Percentiles rank a stretch among this genome's conserved stretches.
phyloP scores from a whole-genome alignment of 2,329 filamentous ascomycete species.

The Coniochaeta ligniaria region DNA sequence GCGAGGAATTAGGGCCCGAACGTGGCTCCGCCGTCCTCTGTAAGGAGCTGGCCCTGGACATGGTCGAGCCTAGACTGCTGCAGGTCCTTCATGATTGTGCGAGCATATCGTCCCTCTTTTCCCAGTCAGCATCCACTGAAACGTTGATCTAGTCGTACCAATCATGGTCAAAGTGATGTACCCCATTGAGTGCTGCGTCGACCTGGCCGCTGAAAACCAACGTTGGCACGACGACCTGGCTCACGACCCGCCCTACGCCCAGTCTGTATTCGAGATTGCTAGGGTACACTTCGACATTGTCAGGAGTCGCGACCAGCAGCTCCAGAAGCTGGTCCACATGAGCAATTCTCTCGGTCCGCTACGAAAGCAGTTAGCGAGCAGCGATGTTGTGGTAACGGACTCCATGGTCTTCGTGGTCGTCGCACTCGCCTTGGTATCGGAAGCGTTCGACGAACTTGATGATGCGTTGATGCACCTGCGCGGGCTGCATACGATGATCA shows the following conservation, averaged over 20 bases:
- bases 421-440: neutral
- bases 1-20: neutral
- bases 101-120: neutral
- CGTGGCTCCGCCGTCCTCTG: neutral
- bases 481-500: conserved; percentile 8
- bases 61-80: neutral
- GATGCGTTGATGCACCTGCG: conserved; percentile 7
- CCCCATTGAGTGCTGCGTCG: neutral
- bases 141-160: neutral
- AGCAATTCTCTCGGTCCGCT: neutral
- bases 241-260: neutral
- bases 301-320: neutral
- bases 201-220: neutral
- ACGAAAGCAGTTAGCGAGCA: neutral
- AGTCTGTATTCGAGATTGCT: neutral
- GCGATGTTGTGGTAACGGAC: neutral
- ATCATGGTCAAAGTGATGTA: neutral
- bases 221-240: neutral
- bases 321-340: neutral
- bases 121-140: neutral
- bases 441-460: conserved; percentile 2
- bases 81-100: neutral
- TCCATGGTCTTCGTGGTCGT: neutral
- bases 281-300: neutral
- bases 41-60: neutral